phyloP scores from a whole-genome alignment of 352 stramenopile genomes.

The Phytophthora podocarpi region DNA sequence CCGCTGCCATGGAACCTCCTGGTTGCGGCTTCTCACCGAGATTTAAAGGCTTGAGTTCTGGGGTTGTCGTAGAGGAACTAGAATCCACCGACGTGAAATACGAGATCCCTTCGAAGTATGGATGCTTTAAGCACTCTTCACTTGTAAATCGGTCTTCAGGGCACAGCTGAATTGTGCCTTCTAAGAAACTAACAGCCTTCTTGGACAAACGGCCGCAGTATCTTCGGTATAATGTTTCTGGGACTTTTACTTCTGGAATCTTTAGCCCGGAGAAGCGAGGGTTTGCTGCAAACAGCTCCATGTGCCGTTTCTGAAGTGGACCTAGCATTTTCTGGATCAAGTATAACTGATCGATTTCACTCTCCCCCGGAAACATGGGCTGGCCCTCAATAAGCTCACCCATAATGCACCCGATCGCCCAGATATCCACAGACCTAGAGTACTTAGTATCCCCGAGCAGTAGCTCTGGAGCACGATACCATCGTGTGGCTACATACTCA shows the following conservation, averaged over 20 bases:
- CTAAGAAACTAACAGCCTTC: conserved; percentile 82
- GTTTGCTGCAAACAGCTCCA: conserved; percentile 92
- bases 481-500: conserved; percentile 98
- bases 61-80: conserved; percentile 7
- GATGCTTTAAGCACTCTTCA: conserved; percentile 81
- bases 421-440: conserved; percentile 95
- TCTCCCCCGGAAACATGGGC: conserved; percentile 98
- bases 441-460: conserved; percentile 99
- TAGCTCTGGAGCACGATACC: conserved; percentile 98
- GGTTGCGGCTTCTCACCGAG: conserved; percentile 34
- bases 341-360: conserved; percentile 98
- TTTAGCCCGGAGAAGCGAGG: conserved; percentile 92
- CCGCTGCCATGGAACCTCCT: conserved; percentile 5
- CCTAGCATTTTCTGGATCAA: conserved; percentile 99
- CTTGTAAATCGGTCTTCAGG: conserved; percentile 78
- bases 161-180: conserved; percentile 76
- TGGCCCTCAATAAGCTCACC: conserved; percentile 97
- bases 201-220: conserved; percentile 90
- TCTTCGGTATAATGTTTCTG: conserved; percentile 91
- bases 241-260: conserved; percentile 91
- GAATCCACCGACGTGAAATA: conserved; percentile 19
- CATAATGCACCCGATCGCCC: conserved; percentile 98
- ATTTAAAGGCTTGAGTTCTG: conserved; percentile 41
- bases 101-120: conserved; percentile 87
- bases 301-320: conserved; percentile 93